Percentiles rank a stretch among this genome's conserved stretches.
These are phyloP conservation scores for Trichophyton benhamiae DNA, from an alignment of 2,329 filamentous ascomycete genomes.

Conservation along the genomic window DNA sequence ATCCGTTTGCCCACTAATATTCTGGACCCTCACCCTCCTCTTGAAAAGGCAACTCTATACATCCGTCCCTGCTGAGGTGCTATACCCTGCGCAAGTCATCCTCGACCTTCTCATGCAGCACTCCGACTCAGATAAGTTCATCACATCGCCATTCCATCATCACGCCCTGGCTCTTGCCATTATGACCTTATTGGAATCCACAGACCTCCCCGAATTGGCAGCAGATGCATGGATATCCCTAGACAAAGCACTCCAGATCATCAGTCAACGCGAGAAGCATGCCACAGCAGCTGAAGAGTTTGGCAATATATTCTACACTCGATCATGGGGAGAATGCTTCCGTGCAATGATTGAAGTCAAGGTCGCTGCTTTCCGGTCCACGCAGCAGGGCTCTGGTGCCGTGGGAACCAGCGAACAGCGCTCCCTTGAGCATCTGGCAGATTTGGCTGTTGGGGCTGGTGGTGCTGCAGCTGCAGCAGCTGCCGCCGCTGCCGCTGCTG, in stretches of 20 bases:
- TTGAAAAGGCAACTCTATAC: conserved; percentile 34
- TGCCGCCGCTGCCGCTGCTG: not conserved
- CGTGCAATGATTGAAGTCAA: conserved; percentile 30
- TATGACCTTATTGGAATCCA: conserved; percentile 33
- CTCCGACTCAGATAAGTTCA: conserved; percentile 18
- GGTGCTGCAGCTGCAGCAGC: conserved; percentile 18
- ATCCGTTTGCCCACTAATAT: conserved; percentile 30
- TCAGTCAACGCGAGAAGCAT: conserved; percentile 33
- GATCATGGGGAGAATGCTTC: conserved; percentile 31
- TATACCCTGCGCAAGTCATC: conserved; percentile 30
- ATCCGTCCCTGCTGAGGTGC: conserved; percentile 31
- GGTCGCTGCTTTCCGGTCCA: conserved; percentile 21
- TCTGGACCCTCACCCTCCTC: conserved; percentile 32
- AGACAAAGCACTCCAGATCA: conserved; percentile 39
- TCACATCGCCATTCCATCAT: conserved; percentile 29
- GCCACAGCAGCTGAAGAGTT: conserved; percentile 23
- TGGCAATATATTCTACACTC: conserved; percentile 28
- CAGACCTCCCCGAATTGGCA: conserved; percentile 28
- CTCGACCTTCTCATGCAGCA: conserved; percentile 30
- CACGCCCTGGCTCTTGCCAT: conserved; percentile 31
- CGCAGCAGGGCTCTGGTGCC: conserved; percentile 14
- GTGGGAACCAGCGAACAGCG: conserved; percentile 34
- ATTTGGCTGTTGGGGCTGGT: conserved; percentile 33
- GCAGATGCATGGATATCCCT: conserved; percentile 33
- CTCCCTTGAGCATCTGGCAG: conserved; percentile 33